phyloP scores from a whole-genome alignment of 2,329 filamentous ascomycete species.

The Ceratocystis eucalypticola region DNA sequence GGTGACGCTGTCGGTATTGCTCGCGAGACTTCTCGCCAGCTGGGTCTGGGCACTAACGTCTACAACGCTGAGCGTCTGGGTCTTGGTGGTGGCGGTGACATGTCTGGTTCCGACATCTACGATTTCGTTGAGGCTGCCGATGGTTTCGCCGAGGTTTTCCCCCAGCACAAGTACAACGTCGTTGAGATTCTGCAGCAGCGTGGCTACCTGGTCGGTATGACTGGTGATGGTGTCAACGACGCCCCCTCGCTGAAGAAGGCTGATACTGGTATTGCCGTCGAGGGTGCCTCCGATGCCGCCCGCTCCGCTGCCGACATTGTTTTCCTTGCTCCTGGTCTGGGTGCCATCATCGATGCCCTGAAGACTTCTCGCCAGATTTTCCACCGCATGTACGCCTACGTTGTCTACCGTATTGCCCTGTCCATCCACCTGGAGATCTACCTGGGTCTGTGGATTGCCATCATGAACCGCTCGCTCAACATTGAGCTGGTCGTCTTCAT shows the following conservation, averaged over 20 bases:
- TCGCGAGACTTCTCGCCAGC: conserved; percentile 78
- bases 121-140: conserved; percentile 92
- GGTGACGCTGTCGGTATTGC: conserved; percentile 89
- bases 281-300: conserved; percentile 81
- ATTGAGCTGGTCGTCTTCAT: conserved; percentile 85
- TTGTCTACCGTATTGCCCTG: conserved; percentile 86
- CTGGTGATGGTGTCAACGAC: conserved; percentile 90
- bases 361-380: conserved; percentile 93
- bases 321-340: conserved; percentile 80
- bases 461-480: conserved; percentile 71
- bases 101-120: conserved; percentile 87
- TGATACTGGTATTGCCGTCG: conserved; percentile 91
- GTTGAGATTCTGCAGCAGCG: conserved; percentile 88
- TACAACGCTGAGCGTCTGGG: conserved; percentile 89
- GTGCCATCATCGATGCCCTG: conserved; percentile 81
- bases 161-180: conserved; percentile 89
- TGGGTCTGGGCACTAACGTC: conserved; percentile 83
- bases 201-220: conserved; percentile 91
- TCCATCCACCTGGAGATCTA: conserved; percentile 87
- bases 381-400: conserved; percentile 93
- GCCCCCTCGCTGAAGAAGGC: conserved; percentile 86
- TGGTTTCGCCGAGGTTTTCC: conserved; percentile 89
- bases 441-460: conserved; percentile 82
- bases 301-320: conserved; percentile 87
- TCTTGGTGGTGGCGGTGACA: conserved; percentile 78